Conservation (phyloP, 352 stramenopile genomes). For the Globisporangium apiculatum region DNA sequence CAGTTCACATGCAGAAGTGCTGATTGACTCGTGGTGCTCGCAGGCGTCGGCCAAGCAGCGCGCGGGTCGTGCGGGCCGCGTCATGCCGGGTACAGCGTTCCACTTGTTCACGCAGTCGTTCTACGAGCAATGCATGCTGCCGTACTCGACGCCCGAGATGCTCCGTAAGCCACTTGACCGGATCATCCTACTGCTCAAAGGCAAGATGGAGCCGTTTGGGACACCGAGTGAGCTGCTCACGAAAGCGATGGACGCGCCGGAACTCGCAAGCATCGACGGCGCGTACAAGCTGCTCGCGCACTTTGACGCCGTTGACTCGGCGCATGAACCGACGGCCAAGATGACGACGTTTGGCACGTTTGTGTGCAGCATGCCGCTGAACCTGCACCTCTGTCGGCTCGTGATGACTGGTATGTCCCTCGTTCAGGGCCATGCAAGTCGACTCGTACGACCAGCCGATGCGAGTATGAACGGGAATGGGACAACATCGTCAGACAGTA, state of each 20-base stretch:
- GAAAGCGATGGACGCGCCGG: conserved; percentile 59
- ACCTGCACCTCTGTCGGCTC: conserved; percentile 63
- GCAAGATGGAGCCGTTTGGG: conserved; percentile 60
- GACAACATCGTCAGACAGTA: not conserved
- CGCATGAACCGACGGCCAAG: conserved; percentile 38
- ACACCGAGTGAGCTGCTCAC: conserved; percentile 57
- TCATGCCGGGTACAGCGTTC: conserved; percentile 89
- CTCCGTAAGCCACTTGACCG: conserved; percentile 78
- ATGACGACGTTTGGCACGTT: conserved; percentile 78
- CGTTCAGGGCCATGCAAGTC: conserved; percentile 18
- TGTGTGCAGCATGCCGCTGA: conserved; percentile 73
- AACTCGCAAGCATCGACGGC: conserved; percentile 61
- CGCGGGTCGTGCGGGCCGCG: conserved; percentile 87
- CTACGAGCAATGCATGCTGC: conserved; percentile 52
- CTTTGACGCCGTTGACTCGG: conserved; percentile 61
- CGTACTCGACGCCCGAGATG: conserved; percentile 78
- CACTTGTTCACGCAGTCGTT: conserved; percentile 85
- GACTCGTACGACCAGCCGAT: not conserved
- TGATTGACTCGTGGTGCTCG: conserved; percentile 91
- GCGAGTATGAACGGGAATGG: not conserved
- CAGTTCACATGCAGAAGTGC: conserved; percentile 59
- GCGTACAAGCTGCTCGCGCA: conserved; percentile 71
- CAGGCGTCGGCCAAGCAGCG: conserved; percentile 86
- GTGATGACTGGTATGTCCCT: conserved; percentile 57
- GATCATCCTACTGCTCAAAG: conserved; percentile 74